Evolutionary conservation across 805 yeast genomes (phyloP).

Genomic region (Candida suzukii): DNA sequence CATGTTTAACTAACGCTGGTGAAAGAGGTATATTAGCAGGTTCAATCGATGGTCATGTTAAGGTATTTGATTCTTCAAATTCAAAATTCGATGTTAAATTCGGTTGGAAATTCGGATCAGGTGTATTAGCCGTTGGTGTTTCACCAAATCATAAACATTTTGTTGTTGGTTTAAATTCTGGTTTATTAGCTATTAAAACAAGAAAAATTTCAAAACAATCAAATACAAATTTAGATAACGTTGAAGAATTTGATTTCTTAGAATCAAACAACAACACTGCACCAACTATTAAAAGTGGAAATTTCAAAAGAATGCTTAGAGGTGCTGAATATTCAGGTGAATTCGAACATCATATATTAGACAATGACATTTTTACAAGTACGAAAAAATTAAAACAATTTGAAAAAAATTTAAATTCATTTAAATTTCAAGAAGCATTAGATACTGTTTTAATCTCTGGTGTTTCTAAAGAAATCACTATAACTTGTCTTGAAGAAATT

Average conservation of each 20-base stretch:
- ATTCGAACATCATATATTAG: slow-evolving; percentile 66
- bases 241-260: neutral
- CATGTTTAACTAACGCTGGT: slow-evolving; percentile 69
- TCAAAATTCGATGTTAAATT: slow-evolving; percentile 81
- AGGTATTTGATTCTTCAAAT: slow-evolving; percentile 75
- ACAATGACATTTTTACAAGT: slow-evolving; percentile 36
- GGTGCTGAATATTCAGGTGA: slow-evolving; percentile 91
- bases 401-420: slow-evolving; percentile 78
- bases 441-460: slow-evolving; percentile 82
- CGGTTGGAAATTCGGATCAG: slow-evolving; percentile 97
- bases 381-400: slow-evolving; percentile 67
- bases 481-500: slow-evolving; percentile 80
- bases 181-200: slow-evolving; percentile 82
- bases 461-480: slow-evolving; percentile 68
- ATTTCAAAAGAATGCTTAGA: slow-evolving; percentile 76
- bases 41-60: slow-evolving; percentile 94
- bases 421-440: slow-evolving; percentile 89
- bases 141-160: slow-evolving; percentile 86
- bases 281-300: slow-evolving; percentile 44
- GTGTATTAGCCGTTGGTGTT: slow-evolving; percentile 82
- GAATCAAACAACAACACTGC: slow-evolving; percentile 29
- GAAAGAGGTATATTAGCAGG: slow-evolving; percentile 85
- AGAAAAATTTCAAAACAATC: slow-evolving; percentile 52
- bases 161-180: slow-evolving; percentile 88
- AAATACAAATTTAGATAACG: neutral